Conservation (phyloP, 495 filamentous ascomycete genomes). For the Amorphotheca resinae region DNA sequence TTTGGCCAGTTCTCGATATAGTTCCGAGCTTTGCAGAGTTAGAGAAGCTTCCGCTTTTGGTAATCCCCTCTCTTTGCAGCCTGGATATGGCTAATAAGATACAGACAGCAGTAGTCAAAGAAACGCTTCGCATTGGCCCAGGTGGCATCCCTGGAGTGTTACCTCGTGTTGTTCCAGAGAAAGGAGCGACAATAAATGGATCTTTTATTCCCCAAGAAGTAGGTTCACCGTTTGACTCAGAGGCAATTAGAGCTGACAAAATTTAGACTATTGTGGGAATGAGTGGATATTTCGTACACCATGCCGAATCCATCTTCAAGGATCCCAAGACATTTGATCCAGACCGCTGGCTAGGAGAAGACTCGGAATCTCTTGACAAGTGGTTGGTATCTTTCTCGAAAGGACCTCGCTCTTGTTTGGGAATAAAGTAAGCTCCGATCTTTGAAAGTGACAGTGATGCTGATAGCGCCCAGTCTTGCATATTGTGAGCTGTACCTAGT, state of each 20-base stretch:
- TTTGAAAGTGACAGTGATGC: too few relatives aligned
- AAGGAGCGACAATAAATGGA: constrained; percentile 1
- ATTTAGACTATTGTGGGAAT: constrained; percentile 5
- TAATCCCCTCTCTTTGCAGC: neutral
- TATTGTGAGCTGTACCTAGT: constrained; percentile 6
- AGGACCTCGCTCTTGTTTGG: constrained; percentile 4
- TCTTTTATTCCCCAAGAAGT: neutral
- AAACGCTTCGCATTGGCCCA: constrained; percentile 5
- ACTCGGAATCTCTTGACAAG: constrained; percentile 1
- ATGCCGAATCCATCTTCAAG: constrained; percentile 5
- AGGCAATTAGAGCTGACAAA: too few relatives aligned
- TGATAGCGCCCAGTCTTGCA: constrained; percentile 7
- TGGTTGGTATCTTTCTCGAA: constrained; percentile 4
- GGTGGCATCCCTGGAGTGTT: neutral
- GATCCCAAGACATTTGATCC: constrained; percentile 4
- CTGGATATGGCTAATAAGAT: neutral
- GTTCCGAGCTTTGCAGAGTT: constrained; percentile 21
- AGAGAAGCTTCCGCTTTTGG: constrained; percentile 24
- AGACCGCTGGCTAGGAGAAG: neutral
- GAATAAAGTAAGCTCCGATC: constrained; percentile 1
- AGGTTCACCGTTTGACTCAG: neutral
- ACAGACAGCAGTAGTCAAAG: constrained; percentile 9
- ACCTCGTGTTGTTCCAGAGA: neutral
- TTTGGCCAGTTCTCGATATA: constrained; percentile 23
- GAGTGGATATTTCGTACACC: neutral